phyloP scores from a whole-genome alignment of 1,139 yeast genomes.

The Nakaseomyces sp. region DNA sequence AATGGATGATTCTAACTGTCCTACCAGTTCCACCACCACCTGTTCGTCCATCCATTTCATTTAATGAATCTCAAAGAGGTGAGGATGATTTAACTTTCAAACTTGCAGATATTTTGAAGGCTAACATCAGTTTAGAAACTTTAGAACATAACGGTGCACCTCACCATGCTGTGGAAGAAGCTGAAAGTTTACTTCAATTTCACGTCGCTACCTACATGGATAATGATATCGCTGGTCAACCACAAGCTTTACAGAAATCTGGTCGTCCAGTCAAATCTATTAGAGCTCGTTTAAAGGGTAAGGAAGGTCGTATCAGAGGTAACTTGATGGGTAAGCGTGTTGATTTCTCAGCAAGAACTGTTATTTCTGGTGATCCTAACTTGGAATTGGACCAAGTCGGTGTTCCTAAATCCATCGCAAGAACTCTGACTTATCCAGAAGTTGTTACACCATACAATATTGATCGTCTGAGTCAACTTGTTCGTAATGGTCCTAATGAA shows the following conservation, averaged over 20 bases:
- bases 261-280: slow-evolving; percentile 98
- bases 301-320: slow-evolving; percentile 98
- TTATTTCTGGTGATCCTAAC: slow-evolving; percentile 98
- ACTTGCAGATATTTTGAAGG: slow-evolving; percentile 92
- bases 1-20: slow-evolving; percentile 95
- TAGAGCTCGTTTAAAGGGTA: slow-evolving; percentile 97
- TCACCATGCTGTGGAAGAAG: slow-evolving; percentile 93
- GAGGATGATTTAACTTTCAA: slow-evolving; percentile 98
- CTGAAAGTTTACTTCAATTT: slow-evolving; percentile 88
- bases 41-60: slow-evolving; percentile 96
- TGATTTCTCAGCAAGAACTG: slow-evolving; percentile 97
- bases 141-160: slow-evolving; percentile 98
- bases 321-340: slow-evolving; percentile 99
- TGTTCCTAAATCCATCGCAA: slow-evolving; percentile 93
- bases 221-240: slow-evolving; percentile 99
- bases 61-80: slow-evolving; percentile 97
- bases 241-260: slow-evolving; percentile 96
- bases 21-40: slow-evolving; percentile 99
- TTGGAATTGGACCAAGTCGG: slow-evolving; percentile 97
- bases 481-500: slow-evolving; percentile 96
- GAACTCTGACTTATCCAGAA: slow-evolving; percentile 92
- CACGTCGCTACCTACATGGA: slow-evolving; percentile 99
- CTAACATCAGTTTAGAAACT: slow-evolving; percentile 91
- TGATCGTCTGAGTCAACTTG: slow-evolving; percentile 83
- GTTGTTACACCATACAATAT: slow-evolving; percentile 96